phyloP scores from a whole-genome alignment of 257 asterid genomes.

The Phtheirospermum japonicum region DNA sequence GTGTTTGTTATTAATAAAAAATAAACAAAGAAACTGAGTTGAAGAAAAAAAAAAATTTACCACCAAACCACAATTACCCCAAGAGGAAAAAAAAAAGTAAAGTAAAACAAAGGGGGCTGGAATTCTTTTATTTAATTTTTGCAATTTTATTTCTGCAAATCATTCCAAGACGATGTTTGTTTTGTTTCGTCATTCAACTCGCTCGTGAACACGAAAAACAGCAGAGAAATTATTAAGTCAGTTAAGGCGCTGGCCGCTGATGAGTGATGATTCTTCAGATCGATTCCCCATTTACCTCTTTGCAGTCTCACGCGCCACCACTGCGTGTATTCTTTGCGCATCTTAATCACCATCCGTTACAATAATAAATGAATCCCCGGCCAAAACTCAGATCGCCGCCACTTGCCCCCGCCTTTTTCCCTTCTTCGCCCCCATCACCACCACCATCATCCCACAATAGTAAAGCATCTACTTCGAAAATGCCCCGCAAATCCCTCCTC shows the following conservation, averaged over 20 bases:
- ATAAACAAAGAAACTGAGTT: no score
- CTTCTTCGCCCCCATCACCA: slow-evolving; percentile 27
- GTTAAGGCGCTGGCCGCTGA: not conserved
- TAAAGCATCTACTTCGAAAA: slow-evolving; percentile 31
- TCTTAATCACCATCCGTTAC: not conserved
- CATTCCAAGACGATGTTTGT: no score
- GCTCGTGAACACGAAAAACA: no score
- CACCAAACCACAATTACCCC: no score
- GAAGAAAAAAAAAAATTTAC: no score
- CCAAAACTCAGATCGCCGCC: slow-evolving; percentile 52
- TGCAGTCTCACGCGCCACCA: slow-evolving; percentile 8
- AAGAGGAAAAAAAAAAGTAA: no score
- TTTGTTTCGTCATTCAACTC: no score
- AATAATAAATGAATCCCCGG: slow-evolving; percentile 17
- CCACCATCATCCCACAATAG: slow-evolving; percentile 2
- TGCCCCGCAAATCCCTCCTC: slow-evolving; percentile 61
- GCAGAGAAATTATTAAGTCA: not conserved
- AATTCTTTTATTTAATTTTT: no score
- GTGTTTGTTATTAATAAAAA: no score
- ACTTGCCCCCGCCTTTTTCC: slow-evolving; percentile 18
- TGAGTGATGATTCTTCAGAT: slow-evolving; percentile 17
- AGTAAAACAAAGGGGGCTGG: no score
- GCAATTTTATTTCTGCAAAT: no score
- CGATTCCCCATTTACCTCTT: not conserved
- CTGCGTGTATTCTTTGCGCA: not conserved